Evolutionary conservation across 345 rosid species (phyloP), one percentile per base, ranked within the genome.

Genomic region (Citrus maxima): DNA sequence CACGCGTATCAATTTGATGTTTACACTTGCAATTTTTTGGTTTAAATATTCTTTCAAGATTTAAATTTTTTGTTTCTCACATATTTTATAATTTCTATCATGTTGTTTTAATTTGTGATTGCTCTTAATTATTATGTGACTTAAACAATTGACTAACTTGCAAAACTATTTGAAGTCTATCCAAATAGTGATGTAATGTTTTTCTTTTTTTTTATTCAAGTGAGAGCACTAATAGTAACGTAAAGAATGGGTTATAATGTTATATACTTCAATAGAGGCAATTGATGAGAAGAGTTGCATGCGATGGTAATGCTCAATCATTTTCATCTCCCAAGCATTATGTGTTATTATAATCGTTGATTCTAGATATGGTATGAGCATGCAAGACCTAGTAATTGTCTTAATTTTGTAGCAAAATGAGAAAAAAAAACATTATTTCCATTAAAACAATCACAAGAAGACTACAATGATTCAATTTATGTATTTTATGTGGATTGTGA

Each of bases 231-330:
- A 63, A 21, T 24, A 75, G 12, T 28, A 28, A 49, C 46, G 46
- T 46, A 64, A 64, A 63, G 78, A 62, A 75, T 28, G 42, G 42
- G 68, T 61, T 24, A 32, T 32, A 0, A 32, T 32, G 34, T 32
- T 32, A 4, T 73, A 18, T 73, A 27, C 6, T 49, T 4, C 34
- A 7, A 60, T 40, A 8, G 24, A 37, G 62, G 66, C 74, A 77
- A 83, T 80, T 62, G 77, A 84, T 67, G 77, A 84, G 74, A 37
- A 66, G 46, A 49, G 68, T 55, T 66, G 82, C 84, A 84, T 80
- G 86, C 82, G 5, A 74, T 28, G 55, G 37, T 8, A 27, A 70
- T 78, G 68, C 14, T 70, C 77, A 49, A 74, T 80, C 77, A 74
- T 84, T 78, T 63, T 25, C 21, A 46, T 40, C 18, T 30, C 66